Evolutionary conservation across 176 grass and related monocot genomes (phyloP).

Genomic region (Triticum aestivum): DNA sequence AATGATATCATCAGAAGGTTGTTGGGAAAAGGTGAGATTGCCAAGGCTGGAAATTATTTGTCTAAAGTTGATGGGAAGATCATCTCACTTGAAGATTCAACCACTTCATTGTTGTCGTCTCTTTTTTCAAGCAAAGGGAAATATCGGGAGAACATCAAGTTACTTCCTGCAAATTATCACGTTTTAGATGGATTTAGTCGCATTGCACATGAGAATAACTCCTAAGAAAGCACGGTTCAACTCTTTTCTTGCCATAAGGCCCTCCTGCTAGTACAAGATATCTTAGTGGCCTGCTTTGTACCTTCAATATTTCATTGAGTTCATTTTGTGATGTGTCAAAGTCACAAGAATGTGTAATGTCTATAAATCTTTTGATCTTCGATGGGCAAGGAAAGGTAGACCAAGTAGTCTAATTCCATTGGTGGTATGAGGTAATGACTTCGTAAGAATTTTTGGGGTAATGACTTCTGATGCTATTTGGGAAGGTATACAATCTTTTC

Average conservation of each 20-base stretch:
- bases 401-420: neutral
- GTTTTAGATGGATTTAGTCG: neutral
- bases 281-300: neutral
- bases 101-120: neutral
- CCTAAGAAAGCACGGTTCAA: neutral
- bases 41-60: neutral
- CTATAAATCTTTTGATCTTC: neutral
- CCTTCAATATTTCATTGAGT: neutral
- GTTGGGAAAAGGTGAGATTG: neutral
- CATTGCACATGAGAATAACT: neutral
- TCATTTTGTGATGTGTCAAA: neutral
- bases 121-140: neutral
- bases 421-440: too few relatives aligned
- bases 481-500: neutral
- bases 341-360: neutral
- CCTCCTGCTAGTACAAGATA: neutral
- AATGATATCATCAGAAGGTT: neutral
- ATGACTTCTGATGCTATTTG: neutral
- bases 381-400: neutral
- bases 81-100: neutral
- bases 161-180: neutral
- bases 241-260: neutral
- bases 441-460: neutral
- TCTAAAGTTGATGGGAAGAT: neutral
- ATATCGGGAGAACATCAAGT: neutral